Conservation (phyloP, 164 flowering plant species). For the Vitis vinifera region DNA sequence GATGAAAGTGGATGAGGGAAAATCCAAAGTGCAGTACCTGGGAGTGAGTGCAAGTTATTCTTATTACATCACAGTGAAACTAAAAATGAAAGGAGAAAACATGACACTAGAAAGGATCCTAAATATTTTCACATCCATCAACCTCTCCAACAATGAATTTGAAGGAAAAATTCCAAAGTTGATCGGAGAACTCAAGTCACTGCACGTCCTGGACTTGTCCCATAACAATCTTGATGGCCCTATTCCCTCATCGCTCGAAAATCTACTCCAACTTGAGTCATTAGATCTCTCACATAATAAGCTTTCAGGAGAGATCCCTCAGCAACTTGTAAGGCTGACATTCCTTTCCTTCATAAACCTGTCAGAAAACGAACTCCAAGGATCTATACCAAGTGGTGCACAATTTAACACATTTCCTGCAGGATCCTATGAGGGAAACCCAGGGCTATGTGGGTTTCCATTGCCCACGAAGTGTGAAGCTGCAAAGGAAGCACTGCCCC, state of each 20-base stretch:
- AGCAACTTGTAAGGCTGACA: not conserved
- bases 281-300: slow-evolving; percentile 9
- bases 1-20: not conserved
- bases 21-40: not conserved
- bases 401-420: no score
- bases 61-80: not conserved
- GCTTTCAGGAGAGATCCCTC: slow-evolving; percentile 8
- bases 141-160: slow-evolving; percentile 9
- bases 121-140: slow-evolving; percentile 1
- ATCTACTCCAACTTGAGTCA: slow-evolving; percentile 3
- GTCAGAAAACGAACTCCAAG: no score
- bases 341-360: slow-evolving; percentile 1
- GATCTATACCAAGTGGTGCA: no score
- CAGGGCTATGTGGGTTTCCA: no score
- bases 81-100: slow-evolving; percentile 1
- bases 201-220: not conserved
- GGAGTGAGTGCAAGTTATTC: not conserved
- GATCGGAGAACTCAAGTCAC: slow-evolving; percentile 6
- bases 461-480: no score
- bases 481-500: no score
- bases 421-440: no score
- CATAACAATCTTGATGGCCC: not conserved
- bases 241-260: slow-evolving; percentile 4
- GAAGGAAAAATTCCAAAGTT: slow-evolving; percentile 6
- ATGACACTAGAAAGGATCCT: not conserved